These are phyloP conservation scores for Phyllosticta ampelicida DNA, from an alignment of 2,329 filamentous ascomycete genomes.

Conservation along the genomic window DNA sequence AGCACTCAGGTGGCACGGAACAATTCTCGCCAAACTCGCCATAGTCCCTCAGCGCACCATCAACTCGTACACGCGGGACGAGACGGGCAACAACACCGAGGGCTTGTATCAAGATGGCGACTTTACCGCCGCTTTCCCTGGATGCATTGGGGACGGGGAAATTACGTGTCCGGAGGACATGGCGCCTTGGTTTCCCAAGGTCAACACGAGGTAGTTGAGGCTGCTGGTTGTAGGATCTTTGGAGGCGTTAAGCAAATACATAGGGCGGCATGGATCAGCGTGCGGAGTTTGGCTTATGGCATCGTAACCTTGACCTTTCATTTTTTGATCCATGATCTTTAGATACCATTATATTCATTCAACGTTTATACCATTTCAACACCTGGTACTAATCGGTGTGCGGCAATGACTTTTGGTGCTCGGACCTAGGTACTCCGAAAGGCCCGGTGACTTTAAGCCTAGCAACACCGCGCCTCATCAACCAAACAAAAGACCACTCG, in stretches of 20 bases:
- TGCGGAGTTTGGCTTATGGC: constrained; percentile 3
- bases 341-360: background rate
- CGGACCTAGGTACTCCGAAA: background rate
- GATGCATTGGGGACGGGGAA: constrained; percentile 48
- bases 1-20: constrained; percentile 82
- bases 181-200: constrained; percentile 35
- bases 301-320: background rate
- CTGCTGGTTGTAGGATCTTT: background rate
- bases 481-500: background rate
- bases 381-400: background rate
- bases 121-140: constrained; percentile 67
- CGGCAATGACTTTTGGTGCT: background rate
- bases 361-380: background rate
- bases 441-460: background rate
- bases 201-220: constrained; percentile 16
- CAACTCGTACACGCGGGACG: constrained; percentile 57
- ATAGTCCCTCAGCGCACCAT: constrained; percentile 77
- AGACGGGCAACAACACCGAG: constrained; percentile 24
- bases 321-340: background rate
- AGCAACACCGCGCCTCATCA: background rate
- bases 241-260: constrained; percentile 7
- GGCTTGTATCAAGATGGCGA: constrained; percentile 72
- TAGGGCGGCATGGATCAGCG: constrained; percentile 4
- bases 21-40: constrained; percentile 79
- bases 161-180: constrained; percentile 65